phyloP scores from a whole-genome alignment of 2,329 filamentous ascomycete genomes.

The Ceratocystis destructans region DNA sequence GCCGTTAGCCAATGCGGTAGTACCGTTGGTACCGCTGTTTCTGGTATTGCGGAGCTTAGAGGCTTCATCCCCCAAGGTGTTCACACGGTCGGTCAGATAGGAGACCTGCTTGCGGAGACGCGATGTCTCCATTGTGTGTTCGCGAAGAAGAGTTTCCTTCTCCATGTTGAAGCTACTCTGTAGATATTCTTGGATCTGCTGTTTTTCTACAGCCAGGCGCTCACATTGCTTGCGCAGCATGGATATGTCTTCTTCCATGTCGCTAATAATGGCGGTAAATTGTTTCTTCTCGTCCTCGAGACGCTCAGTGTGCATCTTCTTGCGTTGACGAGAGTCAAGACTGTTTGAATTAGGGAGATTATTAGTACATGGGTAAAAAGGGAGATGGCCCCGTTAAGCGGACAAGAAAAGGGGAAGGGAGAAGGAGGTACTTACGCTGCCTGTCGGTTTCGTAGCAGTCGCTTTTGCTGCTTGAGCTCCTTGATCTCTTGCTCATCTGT shows the following conservation, averaged over 20 bases:
- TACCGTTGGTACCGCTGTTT: constrained; percentile 46
- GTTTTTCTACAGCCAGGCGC: constrained; percentile 57
- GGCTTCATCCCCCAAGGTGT: constrained; percentile 44
- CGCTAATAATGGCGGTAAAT: constrained; percentile 59
- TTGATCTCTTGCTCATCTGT: constrained; percentile 89
- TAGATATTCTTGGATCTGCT: constrained; percentile 61
- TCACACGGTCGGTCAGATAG: constrained; percentile 59
- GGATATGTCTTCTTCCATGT: constrained; percentile 64
- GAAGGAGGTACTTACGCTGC: constrained; percentile 61
- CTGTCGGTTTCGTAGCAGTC: constrained; percentile 84
- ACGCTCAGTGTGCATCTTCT: constrained; percentile 95
- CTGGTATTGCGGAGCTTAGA: constrained; percentile 29
- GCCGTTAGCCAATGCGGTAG: constrained; percentile 56
- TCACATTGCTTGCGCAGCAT: constrained; percentile 56
- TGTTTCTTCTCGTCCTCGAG: constrained; percentile 95
- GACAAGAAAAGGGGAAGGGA: constrained; percentile 20
- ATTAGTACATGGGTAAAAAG: neutral
- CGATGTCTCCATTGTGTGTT: constrained; percentile 78
- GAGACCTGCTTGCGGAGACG: constrained; percentile 87
- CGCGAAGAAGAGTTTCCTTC: constrained; percentile 81
- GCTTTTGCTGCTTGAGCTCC: constrained; percentile 96
- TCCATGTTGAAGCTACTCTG: constrained; percentile 62
- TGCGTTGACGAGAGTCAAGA: constrained; percentile 89
- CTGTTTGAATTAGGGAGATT: constrained; percentile 31
- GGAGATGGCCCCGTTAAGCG: neutral